Evolutionary conservation across 176 grass and related monocot genomes (phyloP).

Genomic region (Oryza australiensis): DNA sequence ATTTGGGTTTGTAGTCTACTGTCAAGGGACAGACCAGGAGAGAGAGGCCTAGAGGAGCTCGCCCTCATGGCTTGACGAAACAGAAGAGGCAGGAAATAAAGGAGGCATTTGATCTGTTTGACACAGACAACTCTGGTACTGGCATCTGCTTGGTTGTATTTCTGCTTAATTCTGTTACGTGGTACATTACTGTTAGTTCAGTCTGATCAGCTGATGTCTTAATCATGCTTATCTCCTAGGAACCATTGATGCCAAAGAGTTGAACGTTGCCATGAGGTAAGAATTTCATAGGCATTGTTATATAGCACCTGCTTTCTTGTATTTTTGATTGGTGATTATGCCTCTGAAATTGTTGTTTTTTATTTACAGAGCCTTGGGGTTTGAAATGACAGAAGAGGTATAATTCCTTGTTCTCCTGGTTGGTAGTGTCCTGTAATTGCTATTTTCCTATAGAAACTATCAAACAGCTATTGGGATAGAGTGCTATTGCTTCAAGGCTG

Average conservation of each 20-base stretch:
- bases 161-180: neutral
- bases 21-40: constrained; percentile 55
- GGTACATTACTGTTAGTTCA: neutral
- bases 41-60: constrained; percentile 57
- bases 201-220: neutral
- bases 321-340: neutral
- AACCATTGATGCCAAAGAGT: constrained; percentile 84
- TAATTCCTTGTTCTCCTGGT: neutral
- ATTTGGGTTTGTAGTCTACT: constrained; percentile 43
- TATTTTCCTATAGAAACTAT: too few relatives aligned
- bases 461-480: too few relatives aligned
- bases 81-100: constrained; percentile 89
- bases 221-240: constrained; percentile 44
- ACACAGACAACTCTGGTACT: constrained; percentile 85
- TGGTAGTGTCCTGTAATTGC: too few relatives aligned
- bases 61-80: constrained; percentile 55
- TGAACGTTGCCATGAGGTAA: constrained; percentile 97
- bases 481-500: too few relatives aligned
- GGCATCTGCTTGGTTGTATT: neutral
- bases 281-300: neutral
- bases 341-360: constrained; percentile 22
- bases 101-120: constrained; percentile 89
- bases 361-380: constrained; percentile 83
- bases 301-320: neutral
- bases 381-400: constrained; percentile 96